phyloP scores from a whole-genome alignment of 306 rosid species.

The Cicer pinnatifidum region DNA sequence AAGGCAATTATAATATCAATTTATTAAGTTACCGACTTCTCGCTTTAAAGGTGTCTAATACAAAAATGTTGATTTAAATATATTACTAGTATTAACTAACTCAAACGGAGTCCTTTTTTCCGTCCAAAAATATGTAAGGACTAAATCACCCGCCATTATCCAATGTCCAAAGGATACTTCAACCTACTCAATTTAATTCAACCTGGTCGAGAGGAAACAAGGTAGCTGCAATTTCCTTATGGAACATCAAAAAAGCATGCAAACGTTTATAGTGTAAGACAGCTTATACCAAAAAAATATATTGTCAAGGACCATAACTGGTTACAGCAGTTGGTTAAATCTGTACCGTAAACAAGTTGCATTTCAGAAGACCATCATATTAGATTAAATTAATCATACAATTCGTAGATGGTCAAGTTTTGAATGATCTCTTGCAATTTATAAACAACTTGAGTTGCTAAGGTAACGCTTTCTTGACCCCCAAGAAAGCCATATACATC shows the following conservation, averaged over 20 bases:
- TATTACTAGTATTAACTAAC: too few species aligned
- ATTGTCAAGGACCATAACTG: background rate
- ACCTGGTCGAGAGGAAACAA: background rate
- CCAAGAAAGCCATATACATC: conserved; percentile 26
- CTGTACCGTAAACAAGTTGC: background rate
- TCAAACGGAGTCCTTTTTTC: background rate
- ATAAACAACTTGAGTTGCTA: conserved; percentile 14
- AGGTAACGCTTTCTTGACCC: conserved; percentile 10
- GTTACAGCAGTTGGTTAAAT: conserved; percentile 6
- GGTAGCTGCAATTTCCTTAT: background rate
- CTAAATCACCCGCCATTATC: background rate
- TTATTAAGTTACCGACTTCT: too few species aligned
- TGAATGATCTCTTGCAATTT: background rate
- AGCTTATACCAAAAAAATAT: background rate
- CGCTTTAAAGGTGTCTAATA: too few species aligned
- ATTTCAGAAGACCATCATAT: background rate
- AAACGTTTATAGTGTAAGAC: background rate
- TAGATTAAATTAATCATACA: conserved; percentile 6
- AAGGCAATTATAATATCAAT: too few species aligned
- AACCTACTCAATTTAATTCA: background rate
- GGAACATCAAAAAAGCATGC: background rate
- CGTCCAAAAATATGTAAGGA: background rate
- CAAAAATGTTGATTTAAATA: too few species aligned
- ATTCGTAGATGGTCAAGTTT: conserved; percentile 15
- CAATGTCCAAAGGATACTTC: background rate